phyloP scores from a whole-genome alignment of 257 asterid species.

The Solanum ahanhuiri region DNA sequence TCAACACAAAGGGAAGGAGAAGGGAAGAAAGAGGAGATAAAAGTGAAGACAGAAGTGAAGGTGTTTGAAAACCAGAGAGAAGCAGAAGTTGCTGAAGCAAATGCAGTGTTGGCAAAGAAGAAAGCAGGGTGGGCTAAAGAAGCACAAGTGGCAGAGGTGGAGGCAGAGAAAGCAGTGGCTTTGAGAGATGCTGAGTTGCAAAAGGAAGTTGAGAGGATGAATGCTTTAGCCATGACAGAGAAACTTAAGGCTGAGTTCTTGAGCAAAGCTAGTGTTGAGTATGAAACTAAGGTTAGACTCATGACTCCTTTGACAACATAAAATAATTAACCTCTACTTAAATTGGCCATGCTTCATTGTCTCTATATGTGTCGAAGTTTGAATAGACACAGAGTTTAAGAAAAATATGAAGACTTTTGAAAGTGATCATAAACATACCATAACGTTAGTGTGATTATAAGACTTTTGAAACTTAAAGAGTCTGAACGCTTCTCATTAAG shows the following conservation, averaged over 20 bases:
- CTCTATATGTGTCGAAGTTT: neutral
- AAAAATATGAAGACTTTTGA: neutral
- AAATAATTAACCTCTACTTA: neutral
- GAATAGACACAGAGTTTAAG: neutral
- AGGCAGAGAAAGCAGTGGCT: slow-evolving; percentile 50
- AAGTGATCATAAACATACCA: neutral
- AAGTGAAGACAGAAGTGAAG: slow-evolving; percentile 38
- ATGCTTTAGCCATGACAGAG: slow-evolving; percentile 39
- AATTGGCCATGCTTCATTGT: neutral
- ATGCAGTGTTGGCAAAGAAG: slow-evolving; percentile 43
- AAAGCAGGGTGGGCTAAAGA: slow-evolving; percentile 57
- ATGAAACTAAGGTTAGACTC: slow-evolving; percentile 42
- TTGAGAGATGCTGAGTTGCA: slow-evolving; percentile 52
- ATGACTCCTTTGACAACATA: neutral
- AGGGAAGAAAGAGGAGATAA: slow-evolving; percentile 45
- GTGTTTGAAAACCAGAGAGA: slow-evolving; percentile 42
- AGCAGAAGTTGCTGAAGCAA: slow-evolving; percentile 57
- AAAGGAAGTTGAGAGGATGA: slow-evolving; percentile 50
- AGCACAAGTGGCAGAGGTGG: slow-evolving; percentile 51
- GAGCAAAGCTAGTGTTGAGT: slow-evolving; percentile 52
- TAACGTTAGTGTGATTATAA: neutral
- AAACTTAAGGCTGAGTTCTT: slow-evolving; percentile 50
- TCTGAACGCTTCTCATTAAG: neutral
- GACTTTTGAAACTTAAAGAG: neutral
- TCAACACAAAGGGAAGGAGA: slow-evolving; percentile 48